phyloP scores from a whole-genome alignment of 257 asterid genomes.

The Thymus mandschuricus region DNA sequence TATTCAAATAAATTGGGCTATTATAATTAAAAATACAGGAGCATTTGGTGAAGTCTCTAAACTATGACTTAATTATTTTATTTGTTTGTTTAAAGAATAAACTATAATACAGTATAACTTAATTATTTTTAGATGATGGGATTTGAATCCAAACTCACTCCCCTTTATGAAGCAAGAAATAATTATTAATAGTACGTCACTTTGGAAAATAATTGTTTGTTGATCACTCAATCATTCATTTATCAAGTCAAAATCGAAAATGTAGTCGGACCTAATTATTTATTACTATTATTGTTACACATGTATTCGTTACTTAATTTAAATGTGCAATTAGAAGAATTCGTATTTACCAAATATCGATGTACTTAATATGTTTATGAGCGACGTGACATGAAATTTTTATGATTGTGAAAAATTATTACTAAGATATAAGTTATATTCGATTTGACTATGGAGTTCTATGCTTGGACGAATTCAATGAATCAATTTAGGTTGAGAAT shows the following conservation, averaged over 20 bases:
- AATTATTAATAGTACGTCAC: not conserved
- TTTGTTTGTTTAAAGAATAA: too few species aligned
- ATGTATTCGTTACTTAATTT: not conserved
- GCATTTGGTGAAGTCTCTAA: not conserved
- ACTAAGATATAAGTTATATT: too few species aligned
- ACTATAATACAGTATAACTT: not conserved
- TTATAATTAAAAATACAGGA: not conserved
- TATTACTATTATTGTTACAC: not conserved
- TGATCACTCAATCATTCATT: conserved; percentile 1
- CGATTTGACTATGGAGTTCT: too few species aligned
- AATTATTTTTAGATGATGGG: not conserved
- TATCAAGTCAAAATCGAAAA: not conserved
- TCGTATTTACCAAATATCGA: too few species aligned
- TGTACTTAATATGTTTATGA: too few species aligned
- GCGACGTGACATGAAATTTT: too few species aligned
- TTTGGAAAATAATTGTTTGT: not conserved
- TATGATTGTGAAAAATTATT: too few species aligned
- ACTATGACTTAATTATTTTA: not conserved
- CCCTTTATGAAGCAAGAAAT: not conserved
- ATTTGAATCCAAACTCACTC: not conserved
- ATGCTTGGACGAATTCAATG: not conserved
- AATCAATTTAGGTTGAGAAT: not conserved
- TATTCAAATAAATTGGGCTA: not conserved
- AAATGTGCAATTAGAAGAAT: not conserved
- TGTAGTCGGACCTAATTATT: not conserved